phyloP scores from a whole-genome alignment of 805 yeast genomes.

The Kuraishia cidri region DNA sequence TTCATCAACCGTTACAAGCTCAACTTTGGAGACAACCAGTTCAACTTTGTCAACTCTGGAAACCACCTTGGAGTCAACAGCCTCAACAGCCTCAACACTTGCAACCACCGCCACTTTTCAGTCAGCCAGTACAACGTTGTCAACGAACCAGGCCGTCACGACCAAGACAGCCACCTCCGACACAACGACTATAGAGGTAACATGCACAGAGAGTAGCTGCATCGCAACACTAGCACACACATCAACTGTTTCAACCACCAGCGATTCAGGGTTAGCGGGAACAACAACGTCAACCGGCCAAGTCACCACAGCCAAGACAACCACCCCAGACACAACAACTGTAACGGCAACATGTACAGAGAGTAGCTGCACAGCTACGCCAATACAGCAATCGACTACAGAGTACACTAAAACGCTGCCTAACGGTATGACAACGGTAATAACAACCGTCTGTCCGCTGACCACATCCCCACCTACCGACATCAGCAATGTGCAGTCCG shows the following conservation, averaged over 20 bases:
- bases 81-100: slow-evolving; percentile 12
- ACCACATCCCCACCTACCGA: too few species aligned
- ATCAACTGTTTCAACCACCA: too few species aligned
- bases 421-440: slow-evolving; percentile 22
- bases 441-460: slow-evolving; percentile 31
- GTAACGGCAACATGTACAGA: background rate
- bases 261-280: too few species aligned
- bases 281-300: too few species aligned
- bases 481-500: too few species aligned
- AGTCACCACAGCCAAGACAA: background rate
- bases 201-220: too few species aligned
- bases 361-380: background rate
- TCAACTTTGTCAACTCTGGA: background rate
- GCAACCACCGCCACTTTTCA: slow-evolving; percentile 10
- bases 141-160: too few species aligned
- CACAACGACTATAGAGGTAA: too few species aligned
- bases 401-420: slow-evolving; percentile 19
- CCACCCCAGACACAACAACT: background rate
- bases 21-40: background rate
- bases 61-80: background rate
- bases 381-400: slow-evolving; percentile 11
- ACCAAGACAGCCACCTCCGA: too few species aligned
- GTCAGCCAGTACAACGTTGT: too few species aligned
- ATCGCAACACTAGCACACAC: too few species aligned
- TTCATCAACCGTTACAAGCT: background rate